phyloP scores from a whole-genome alignment of 2,329 filamentous ascomycete genomes.

The Ophiostoma triangulosporum region DNA sequence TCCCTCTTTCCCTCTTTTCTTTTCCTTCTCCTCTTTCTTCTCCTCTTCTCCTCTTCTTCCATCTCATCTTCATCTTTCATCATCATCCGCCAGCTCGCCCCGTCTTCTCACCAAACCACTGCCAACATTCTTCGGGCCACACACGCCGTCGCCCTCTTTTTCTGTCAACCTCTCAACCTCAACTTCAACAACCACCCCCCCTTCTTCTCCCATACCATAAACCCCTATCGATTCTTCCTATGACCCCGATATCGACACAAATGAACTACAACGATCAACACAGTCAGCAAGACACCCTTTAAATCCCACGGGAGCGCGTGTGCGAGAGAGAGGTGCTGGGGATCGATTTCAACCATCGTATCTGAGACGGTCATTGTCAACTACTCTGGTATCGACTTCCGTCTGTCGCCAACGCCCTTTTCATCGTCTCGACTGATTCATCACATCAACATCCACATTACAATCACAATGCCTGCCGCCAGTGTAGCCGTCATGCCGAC shows the following conservation, averaged over 20 bases:
- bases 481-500: constrained; percentile 51
- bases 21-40: neutral
- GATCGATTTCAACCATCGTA: constrained; percentile 47
- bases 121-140: constrained; percentile 9
- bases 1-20: neutral
- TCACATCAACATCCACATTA: constrained; percentile 18
- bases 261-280: constrained; percentile 36
- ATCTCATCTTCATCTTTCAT: neutral
- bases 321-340: constrained; percentile 43
- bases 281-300: constrained; percentile 53
- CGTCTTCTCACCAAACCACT: constrained; percentile 1
- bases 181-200: neutral
- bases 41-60: neutral
- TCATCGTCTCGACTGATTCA: neutral
- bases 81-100: constrained; percentile 6
- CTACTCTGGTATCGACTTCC: constrained; percentile 21
- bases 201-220: neutral
- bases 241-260: constrained; percentile 41
- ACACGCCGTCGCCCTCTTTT: constrained; percentile 5
- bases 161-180: neutral
- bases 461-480: constrained; percentile 54
- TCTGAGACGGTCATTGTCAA: constrained; percentile 27
- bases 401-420: constrained; percentile 11
- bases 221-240: constrained; percentile 30
- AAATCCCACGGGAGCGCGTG: constrained; percentile 54